Evolutionary conservation across 306 rosid genomes (phyloP), one percentile per base, ranked within the genome.

Genomic region (Prunus padus): DNA sequence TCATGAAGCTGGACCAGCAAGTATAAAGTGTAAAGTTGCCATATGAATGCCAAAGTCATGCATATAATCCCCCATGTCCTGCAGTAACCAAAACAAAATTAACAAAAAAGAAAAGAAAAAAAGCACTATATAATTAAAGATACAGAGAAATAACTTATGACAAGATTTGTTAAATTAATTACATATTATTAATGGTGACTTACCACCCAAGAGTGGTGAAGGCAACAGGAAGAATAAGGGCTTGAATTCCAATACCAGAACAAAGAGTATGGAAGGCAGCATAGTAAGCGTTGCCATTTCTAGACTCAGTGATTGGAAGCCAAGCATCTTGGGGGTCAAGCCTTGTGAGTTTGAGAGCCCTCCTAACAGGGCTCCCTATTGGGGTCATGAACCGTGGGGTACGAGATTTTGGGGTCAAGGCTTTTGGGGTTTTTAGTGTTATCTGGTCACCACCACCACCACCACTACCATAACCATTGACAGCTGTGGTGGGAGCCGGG

Each of bases 301-400:
- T 82, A 11, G 90, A 87, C 80, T 87, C 88, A 4, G 88, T 87
- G 72, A 87, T 84, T 4, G 90, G 90, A n/a, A 87, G 88, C 90
- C 90, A 87, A 1, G 90, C 86, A 37, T 87, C 90, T 19, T 77
- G 76, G 6, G 84, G 84, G 81, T 79, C 78, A 22, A 73, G 79
- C 82, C 67, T 78, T 3, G 82, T 78, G 60, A 78, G 82, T 12
- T 72, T 18, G 23, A 78, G 77, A 42, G 82, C 82, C 68, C 82
- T 71, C 57, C 82, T 42, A n/a, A 78, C 25, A 11, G 82, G 82
- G 72, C 82, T 78, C 25, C 82, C 82, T 26, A 78, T 78, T 1
- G 82, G 82, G 44, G 82, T 78, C 52, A 72, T 78, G 82, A 78
- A 78, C 18, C 81, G 81, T 10, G 81, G 81, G 49, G 81, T 77